phyloP scores from a whole-genome alignment of 495 filamentous ascomycete species.

The Pyronema domesticum region DNA sequence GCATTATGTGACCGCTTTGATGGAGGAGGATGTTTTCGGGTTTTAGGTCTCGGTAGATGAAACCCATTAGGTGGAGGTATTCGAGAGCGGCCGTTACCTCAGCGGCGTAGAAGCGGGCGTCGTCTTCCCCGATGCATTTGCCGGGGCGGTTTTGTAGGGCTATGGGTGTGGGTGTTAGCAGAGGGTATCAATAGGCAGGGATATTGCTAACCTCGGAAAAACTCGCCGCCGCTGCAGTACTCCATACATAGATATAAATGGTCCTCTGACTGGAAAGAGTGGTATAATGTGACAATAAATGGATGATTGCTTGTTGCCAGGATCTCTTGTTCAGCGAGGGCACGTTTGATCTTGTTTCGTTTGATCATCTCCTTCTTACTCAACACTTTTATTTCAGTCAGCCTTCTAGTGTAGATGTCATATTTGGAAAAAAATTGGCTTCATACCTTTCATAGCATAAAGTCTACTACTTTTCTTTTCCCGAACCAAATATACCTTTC shows the following conservation, averaged over 20 bases:
- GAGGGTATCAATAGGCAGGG: neutral
- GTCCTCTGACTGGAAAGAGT: slow-evolving; percentile 97
- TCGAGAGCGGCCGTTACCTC: slow-evolving; percentile 96
- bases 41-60: slow-evolving; percentile 95
- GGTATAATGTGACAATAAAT: slow-evolving; percentile 95
- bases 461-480: slow-evolving; percentile 91
- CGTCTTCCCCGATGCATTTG: slow-evolving; percentile 92
- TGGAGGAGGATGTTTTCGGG: slow-evolving; percentile 96
- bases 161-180: slow-evolving; percentile 17
- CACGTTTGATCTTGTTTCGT: slow-evolving; percentile 98
- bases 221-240: slow-evolving; percentile 96
- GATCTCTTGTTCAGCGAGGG: slow-evolving; percentile 93
- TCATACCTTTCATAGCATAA: slow-evolving; percentile 94
- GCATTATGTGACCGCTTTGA: slow-evolving; percentile 97
- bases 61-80: slow-evolving; percentile 97
- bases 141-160: slow-evolving; percentile 91
- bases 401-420: slow-evolving; percentile 9
- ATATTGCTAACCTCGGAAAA: slow-evolving; percentile 54
- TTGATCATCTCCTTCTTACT: slow-evolving; percentile 99
- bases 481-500: slow-evolving; percentile 91
- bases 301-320: slow-evolving; percentile 96
- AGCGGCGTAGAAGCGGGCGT: slow-evolving; percentile 90
- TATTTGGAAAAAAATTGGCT: neutral
- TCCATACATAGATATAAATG: slow-evolving; percentile 98
- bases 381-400: slow-evolving; percentile 46